phyloP scores from a whole-genome alignment of 768 basidiomycete species.

The Russula lepida region DNA sequence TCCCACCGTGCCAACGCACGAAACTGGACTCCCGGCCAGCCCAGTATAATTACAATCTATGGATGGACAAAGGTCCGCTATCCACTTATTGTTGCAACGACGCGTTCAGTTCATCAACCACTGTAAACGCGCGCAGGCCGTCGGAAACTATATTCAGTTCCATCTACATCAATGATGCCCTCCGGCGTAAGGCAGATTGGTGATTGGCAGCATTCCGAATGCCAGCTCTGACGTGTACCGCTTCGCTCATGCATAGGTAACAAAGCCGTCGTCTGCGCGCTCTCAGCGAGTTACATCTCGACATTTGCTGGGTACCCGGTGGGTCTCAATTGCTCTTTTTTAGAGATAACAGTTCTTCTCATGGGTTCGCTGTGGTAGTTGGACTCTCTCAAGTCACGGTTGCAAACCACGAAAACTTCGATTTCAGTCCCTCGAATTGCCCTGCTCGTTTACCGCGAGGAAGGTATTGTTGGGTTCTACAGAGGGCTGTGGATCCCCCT shows the following conservation, averaged over 20 bases:
- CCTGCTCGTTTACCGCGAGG: conserved; percentile 66
- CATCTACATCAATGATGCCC: conserved; percentile 19
- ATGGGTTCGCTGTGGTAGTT: conserved; percentile 39
- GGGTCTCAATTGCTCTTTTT: conserved; percentile 11
- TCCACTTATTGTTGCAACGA: background rate
- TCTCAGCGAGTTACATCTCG: conserved; percentile 86
- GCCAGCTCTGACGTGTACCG: conserved; percentile 13
- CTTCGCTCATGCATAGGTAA: conserved; percentile 42
- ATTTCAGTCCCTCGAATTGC: conserved; percentile 69
- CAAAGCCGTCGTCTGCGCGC: conserved; percentile 84
- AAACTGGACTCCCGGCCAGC: conserved; percentile 64
- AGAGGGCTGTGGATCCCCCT: conserved; percentile 88
- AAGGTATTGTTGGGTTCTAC: conserved; percentile 86
- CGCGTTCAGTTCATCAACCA: conserved; percentile 4
- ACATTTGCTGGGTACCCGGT: conserved; percentile 90
- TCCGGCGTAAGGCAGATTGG: conserved; percentile 15
- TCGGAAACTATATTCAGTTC: conserved; percentile 16
- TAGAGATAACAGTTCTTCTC: background rate
- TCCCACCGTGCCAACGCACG: conserved; percentile 52
- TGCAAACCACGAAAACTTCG: conserved; percentile 75
- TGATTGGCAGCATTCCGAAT: background rate
- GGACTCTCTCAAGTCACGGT: conserved; percentile 89
- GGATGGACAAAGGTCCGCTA: conserved; percentile 23
- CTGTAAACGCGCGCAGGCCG: conserved; percentile 6
- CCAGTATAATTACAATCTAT: conserved; percentile 46